Evolutionary conservation across 2,329 filamentous ascomycete genomes (phyloP).

Genomic region (Colletotrichum sp.): DNA sequence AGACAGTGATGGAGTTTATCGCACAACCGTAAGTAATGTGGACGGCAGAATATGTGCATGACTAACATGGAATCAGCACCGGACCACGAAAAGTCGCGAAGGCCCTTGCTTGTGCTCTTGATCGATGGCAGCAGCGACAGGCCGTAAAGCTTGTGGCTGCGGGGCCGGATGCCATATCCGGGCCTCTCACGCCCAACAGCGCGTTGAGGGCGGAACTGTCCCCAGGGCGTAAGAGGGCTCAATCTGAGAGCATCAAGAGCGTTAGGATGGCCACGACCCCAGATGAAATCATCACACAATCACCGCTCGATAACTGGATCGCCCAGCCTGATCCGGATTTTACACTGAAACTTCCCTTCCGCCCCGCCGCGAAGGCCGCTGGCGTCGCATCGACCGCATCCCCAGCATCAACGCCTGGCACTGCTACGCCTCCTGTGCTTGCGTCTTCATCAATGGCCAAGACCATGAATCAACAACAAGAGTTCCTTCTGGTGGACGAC

Average conservation of each 20-base stretch:
- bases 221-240: neutral
- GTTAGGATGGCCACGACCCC: neutral
- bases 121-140: constrained; percentile 18
- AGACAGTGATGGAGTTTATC: constrained; percentile 24
- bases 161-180: neutral
- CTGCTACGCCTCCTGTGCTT: neutral
- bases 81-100: constrained; percentile 25
- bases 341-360: constrained; percentile 14
- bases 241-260: constrained; percentile 10
- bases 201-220: neutral
- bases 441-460: neutral
- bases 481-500: constrained; percentile 38
- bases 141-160: neutral
- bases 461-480: neutral
- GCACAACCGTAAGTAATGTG: constrained; percentile 24
- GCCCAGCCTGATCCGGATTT: neutral
- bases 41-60: neutral
- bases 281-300: neutral
- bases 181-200: neutral
- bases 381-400: neutral
- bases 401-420: neutral
- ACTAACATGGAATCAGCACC: neutral
- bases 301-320: neutral
- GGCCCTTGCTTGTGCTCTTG: constrained; percentile 16
- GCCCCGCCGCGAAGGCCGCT: neutral